Base-by-base conservation (phyloP, 2,329 filamentous ascomycete species). In the Parafenestella ontariensis region DNA sequence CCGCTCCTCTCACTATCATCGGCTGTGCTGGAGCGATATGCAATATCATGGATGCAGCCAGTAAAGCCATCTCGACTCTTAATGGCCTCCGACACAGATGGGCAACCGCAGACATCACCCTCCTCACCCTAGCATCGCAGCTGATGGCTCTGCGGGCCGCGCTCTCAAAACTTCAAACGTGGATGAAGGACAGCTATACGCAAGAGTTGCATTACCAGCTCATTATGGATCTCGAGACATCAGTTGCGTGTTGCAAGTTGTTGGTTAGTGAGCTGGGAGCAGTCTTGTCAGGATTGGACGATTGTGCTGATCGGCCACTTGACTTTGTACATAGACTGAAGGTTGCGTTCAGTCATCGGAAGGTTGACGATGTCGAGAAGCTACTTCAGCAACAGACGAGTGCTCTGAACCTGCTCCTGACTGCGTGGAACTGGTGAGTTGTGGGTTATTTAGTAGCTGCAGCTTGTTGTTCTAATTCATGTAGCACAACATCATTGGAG, bases 161-260 rank as follows among this genome's bases (percentile, higher is more conserved):
- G 8, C 42, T 66, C n/a, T 23, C 26, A 15, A 56, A 66, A 43
- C 62, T 66, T n/a, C 49, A 62, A 29, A 47, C 49, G 48, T 64
- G 54, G 59, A 55, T 61, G 15, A 48, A 54, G 13, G 39, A 20
- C 4, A 40, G 23, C 28, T 44, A 49, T 13, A 15, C 29, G 1
- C 42, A 33, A 3, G 49, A 51, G 23, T 3, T 40, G 11, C 49
- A 64, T 34, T 49, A 64, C 43, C 63, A 62, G 34, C 51, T 64
- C 2, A 39, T 53, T 20, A 59, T 64, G 50, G 63, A 66, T 44
- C 43, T 66, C 3, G 54, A 61, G 11, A 24, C 48, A 10, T 59
- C 63, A 3, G 33, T 64, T 8, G 18, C 39, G 3, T 66, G 59
- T 41, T 60, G 56, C 29, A 43, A 40, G 15, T 29, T 61, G 26